Evolutionary conservation across 75 land plant genomes (phyloP), one percentile per base, ranked within the genome.

Genomic region (Picea sitchensis): DNA sequence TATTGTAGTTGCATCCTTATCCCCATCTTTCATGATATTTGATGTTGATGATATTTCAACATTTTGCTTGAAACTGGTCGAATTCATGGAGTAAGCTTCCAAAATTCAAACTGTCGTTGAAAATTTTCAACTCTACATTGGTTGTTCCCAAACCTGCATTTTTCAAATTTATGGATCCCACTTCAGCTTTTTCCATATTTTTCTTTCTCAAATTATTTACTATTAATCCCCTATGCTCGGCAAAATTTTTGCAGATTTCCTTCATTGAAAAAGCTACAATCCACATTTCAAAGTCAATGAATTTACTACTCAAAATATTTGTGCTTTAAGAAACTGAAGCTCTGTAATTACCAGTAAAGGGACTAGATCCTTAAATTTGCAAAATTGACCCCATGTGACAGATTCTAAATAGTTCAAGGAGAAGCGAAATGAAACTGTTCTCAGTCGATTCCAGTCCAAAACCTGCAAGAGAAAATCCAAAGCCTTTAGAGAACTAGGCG

Each of bases 1-100:
- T 21, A 90, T 83, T 31, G 96, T 94, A 58, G 98, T 96, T 58
- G 87, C 87, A 76, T 89, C 84, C 63, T 6, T 41, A 38, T 69
- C 41, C 21, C 14, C 32, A 18, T 34, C 73, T 69, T 69, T 69
- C 5, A 36, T 38, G 47, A 13, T 38, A 36, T 69, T n/a, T 38
- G 73, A 38, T 69, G 32, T 3, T 0, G 73, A 69, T 15, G 73
- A 5, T 20, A 20, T 47, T 36, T 69, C 20, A 38, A 44, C 7
- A 4, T 38, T 20, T 34, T 69, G 73, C 73, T 69, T 38, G 73
- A 36, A 44, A 38, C 51, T 18, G 47, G 34, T 15, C 18, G 73
- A 4, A 9, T 31, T 69, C 47, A 5, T n/a, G 34, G 73, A 8
- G 1, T 69, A 47, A 38, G 47, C 18, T 13, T 31, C 34, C 31